Conservation (phyloP, 495 filamentous ascomycete species). For the Aspergillus bridgeri region DNA sequence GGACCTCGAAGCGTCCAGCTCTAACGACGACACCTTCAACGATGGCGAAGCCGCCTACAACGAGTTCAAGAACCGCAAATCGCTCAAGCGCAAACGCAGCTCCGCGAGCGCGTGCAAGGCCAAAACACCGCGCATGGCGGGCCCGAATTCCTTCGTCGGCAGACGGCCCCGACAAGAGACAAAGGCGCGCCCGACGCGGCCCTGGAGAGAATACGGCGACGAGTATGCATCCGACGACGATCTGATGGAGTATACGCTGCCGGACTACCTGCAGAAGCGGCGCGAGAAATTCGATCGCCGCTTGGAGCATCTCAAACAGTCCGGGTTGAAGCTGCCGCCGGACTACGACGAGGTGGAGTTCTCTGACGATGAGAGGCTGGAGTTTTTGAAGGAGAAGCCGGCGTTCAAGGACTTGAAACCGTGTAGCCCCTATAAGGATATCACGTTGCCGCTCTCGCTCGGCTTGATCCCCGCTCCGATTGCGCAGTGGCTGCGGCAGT, state of each 20-base stretch:
- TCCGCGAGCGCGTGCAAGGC: conserved; percentile 46
- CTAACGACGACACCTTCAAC: conserved; percentile 41
- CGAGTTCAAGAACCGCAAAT: conserved; percentile 57
- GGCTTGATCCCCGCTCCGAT: conserved; percentile 88
- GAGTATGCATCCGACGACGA: conserved; percentile 50
- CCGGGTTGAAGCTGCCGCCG: conserved; percentile 74
- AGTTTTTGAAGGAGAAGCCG: conserved; percentile 63
- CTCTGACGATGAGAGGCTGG: conserved; percentile 74
- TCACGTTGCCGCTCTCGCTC: conserved; percentile 67
- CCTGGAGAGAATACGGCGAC: conserved; percentile 38
- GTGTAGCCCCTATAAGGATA: conserved; percentile 67
- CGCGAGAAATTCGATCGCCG: conserved; percentile 50
- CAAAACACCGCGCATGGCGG: conserved; percentile 33
- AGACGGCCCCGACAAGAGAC: conserved; percentile 22
- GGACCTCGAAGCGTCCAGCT: conserved; percentile 17
- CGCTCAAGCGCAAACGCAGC: conserved; percentile 50
- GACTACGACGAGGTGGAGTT: conserved; percentile 79
- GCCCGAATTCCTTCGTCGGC: conserved; percentile 28
- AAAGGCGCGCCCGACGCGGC: conserved; percentile 17
- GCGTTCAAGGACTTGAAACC: conserved; percentile 61
- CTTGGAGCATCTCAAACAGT: conserved; percentile 55
- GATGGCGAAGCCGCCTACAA: conserved; percentile 53
- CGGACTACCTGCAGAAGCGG: conserved; percentile 55
- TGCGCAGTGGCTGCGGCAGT: conserved; percentile 88
- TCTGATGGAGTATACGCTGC: conserved; percentile 55